Base-by-base conservation (phyloP, 805 yeast genomes). In the Allodekkera sacchari region DNA sequence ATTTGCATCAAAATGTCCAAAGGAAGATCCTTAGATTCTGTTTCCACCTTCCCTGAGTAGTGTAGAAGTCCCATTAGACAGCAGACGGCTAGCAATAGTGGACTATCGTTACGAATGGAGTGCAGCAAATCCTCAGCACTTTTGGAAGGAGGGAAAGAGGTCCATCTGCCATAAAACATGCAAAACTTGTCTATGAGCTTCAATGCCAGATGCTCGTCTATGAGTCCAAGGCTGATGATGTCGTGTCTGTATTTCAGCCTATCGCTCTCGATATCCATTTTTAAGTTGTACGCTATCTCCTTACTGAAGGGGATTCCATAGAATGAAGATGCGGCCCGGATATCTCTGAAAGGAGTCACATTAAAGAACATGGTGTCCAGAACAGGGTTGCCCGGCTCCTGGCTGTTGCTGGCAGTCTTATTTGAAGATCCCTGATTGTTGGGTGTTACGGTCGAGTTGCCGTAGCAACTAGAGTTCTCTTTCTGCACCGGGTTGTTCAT, bases 121-220 rank as follows among this genome's bases (percentile, higher is more conserved):
- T 61, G 66, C 4, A 76, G 59, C 15, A 77, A 54, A 17, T 53
- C 58, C 13, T 56, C 63, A 0, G 73, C 59, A 7, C 70, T 46
- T 22, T 67, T 40, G 9, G 54, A 58, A n/a, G 59, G 58, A 0
- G 82, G 79, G 28, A 78, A 66, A 31, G 78, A 68, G 4, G 77
- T 75, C 88, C 88, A 80, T 14, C 77, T 61, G 10, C 83, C 81
- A 45, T 74, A 80, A 40, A 69, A 65, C 22, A 70, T 61, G 25
- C 74, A 57, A 45, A 77, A 77, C 32, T 63, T 64, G 28, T 59
- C 59, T 39, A 79, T 55, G 25, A 78, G 52, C 10, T 57, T 53
- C 6, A 61, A 41, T 0, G 72, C 71, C 31, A 71, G 71, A 4
- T 52, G 47, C 26, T 61, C 46, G 4, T 68, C 49, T 7, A 80